Evolutionary conservation across 208 protist species (phyloP).

Genomic region (Crithidia fasciculata): DNA sequence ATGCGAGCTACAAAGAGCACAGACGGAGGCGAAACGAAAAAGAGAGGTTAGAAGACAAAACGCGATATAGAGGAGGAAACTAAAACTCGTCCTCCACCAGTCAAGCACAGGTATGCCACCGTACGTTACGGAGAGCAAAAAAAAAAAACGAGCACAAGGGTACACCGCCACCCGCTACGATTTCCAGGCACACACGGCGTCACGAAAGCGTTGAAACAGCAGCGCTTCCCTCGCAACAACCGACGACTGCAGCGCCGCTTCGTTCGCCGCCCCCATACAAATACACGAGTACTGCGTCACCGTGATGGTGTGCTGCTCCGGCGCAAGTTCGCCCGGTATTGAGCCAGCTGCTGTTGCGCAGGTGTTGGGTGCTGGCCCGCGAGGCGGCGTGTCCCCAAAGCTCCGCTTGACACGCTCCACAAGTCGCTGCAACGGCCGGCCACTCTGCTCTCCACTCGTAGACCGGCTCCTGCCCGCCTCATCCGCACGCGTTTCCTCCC

Average conservation of each 20-base stretch:
- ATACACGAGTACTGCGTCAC: constrained; percentile 34
- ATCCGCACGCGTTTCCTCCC: background rate
- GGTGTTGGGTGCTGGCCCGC: background rate
- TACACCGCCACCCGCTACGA: background rate
- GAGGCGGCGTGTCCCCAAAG: background rate
- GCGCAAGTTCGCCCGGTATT: background rate
- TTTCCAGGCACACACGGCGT: constrained; percentile 21
- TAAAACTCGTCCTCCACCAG: no score
- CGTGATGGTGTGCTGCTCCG: background rate
- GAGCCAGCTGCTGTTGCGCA: background rate
- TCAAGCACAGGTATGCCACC: no score
- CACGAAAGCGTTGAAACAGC: constrained; percentile 25
- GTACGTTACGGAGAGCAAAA: no score
- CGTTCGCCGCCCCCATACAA: no score
- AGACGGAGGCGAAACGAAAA: background rate
- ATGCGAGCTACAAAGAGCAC: no score
- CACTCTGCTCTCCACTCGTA: no score
- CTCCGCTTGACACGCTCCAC: background rate
- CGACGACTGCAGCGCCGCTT: background rate
- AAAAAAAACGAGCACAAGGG: background rate
- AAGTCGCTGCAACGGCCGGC: background rate
- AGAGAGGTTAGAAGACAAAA: background rate
- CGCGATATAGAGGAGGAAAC: no score
- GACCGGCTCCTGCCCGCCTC: background rate
- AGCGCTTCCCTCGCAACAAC: constrained; percentile 3